Conservation (phyloP, 139 green algal genomes). For the Limnomonas spitsbergensis region DNA sequence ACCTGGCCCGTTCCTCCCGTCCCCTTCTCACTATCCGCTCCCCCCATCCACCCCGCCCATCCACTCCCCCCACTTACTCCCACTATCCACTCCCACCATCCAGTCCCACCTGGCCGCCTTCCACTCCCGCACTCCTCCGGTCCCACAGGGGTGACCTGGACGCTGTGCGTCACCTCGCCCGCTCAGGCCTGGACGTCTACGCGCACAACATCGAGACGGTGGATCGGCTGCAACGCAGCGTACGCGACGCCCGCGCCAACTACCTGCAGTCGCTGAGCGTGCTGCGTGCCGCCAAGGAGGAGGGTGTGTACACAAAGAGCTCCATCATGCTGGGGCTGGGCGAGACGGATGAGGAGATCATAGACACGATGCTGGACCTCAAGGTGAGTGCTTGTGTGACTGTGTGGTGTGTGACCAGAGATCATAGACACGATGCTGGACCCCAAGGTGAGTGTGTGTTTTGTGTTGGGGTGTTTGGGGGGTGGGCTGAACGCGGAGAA, state of each 20-base stretch:
- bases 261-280: constrained; percentile 82
- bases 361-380: constrained; percentile 81
- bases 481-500: no score
- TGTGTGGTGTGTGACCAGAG: constrained; percentile 84
- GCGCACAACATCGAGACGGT: constrained; percentile 99
- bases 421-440: constrained; percentile 83
- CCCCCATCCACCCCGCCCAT: no score
- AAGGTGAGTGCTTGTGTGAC: constrained; percentile 66
- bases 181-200: constrained; percentile 92
- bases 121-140: no score
- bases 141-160: constrained; percentile 24
- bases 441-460: constrained; percentile 61
- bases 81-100: no score
- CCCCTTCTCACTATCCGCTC: no score
- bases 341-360: constrained; percentile 80
- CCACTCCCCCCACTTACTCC: no score
- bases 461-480: constrained; percentile 82
- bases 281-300: constrained; percentile 74
- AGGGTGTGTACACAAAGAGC: constrained; percentile 84
- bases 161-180: constrained; percentile 14
- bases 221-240: constrained; percentile 62
- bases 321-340: constrained; percentile 97
- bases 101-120: no score
- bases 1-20: constrained; percentile 35
- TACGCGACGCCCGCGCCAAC: constrained; percentile 80